Base-by-base conservation (phyloP, 805 yeast genomes). In the Yamadazyma sp. region DNA sequence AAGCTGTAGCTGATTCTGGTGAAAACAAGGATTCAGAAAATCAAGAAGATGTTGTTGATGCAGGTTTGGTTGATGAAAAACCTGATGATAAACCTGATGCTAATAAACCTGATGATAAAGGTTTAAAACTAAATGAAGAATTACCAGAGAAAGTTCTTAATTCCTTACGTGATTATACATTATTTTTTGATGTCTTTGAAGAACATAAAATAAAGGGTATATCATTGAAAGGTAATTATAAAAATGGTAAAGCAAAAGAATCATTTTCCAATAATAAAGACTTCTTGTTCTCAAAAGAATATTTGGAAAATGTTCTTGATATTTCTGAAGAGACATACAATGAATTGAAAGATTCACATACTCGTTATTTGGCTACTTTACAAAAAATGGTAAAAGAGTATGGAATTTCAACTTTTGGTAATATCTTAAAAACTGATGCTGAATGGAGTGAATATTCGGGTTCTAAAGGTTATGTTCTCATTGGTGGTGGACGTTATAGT, bases 401-500 rank as follows among this genome's bases (percentile, higher is more conserved):
- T 31, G 55, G 56, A 4, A 27, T 55, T 5, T 39, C 51, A 3
- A 69, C 76, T 4, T 60, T 62, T 33, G 69, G 76, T 15, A 53
- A 48, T 14, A 19, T 55, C 3, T 35, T 58, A 7, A 45, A 44
- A 7, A 47, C 60, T 3, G 60, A 61, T 32, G 71, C 76, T 2
- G 65, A 69, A 20, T 67, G 72, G 72, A 39, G 41, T 4, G 15
- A 28, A 1, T 68, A 63, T 46, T 38, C 50, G 10, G 60, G 55
- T 2, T 45, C 64, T 1, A 42, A 49, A 18, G 73, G 73, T 6
- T 62, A 58, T 43, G 79, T 75, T 10, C 51, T 74, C 24, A 74
- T 75, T 29, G 81, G 82, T 7, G 75, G 81, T 11, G 76, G 73
- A 1, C 51, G 65, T 42, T 75, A 62, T 47, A 60, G 69, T 30